Percentiles rank a stretch among this genome's conserved stretches.
phyloP scores from a whole-genome alignment of 2,329 filamentous ascomycete species.

The Fusarium liriodendri region DNA sequence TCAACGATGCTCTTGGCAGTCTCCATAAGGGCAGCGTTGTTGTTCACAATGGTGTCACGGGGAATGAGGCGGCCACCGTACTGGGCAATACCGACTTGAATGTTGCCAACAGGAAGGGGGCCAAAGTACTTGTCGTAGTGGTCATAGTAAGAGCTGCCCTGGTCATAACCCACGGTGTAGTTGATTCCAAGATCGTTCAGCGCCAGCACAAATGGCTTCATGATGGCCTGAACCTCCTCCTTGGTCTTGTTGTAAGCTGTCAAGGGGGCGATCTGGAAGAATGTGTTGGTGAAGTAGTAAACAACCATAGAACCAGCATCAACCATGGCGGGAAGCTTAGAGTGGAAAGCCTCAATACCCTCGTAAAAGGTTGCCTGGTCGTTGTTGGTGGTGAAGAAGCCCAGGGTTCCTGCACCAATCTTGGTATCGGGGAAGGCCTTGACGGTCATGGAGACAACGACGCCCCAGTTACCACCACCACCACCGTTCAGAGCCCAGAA shows the following conservation, averaged over 20 bases:
- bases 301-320: conserved; percentile 61
- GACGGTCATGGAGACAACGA: conserved; percentile 66
- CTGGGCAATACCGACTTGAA: conserved; percentile 43
- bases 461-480: conserved; percentile 68
- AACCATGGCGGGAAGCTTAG: conserved; percentile 57
- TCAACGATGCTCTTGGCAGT: conserved; percentile 25
- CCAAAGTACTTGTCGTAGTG: conserved; percentile 58
- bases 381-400: conserved; percentile 49
- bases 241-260: conserved; percentile 60
- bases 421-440: conserved; percentile 59
- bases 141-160: conserved; percentile 45
- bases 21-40: conserved; percentile 7
- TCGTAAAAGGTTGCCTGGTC: conserved; percentile 59
- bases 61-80: conserved; percentile 58
- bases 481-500: conserved; percentile 73
- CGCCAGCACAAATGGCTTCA: conserved; percentile 44
- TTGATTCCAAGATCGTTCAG: conserved; percentile 19
- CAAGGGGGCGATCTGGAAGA: conserved; percentile 53
- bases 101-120: conserved; percentile 53
- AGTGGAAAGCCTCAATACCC: conserved; percentile 57
- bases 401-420: conserved; percentile 57
- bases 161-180: conserved; percentile 20
- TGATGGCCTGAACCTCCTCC: conserved; percentile 53
- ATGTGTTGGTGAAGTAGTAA: conserved; percentile 60
- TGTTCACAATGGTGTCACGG: conserved; percentile 35